phyloP scores from a whole-genome alignment of 805 yeast genomes.

The Candida namnaoensis region DNA sequence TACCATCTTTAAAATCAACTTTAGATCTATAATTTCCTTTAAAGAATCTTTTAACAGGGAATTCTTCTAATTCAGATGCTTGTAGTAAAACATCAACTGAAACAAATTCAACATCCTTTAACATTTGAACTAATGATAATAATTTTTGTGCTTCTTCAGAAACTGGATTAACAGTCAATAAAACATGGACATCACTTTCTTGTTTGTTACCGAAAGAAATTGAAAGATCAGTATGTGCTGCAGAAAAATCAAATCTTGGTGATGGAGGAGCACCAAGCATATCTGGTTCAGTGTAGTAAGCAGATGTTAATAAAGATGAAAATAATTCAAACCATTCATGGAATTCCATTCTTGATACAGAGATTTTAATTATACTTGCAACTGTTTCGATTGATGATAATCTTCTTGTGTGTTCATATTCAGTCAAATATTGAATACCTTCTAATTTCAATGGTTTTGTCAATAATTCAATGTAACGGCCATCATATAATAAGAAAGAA shows the following conservation, averaged over 20 bases:
- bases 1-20: constrained; percentile 21
- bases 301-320: constrained; percentile 32
- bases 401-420: constrained; percentile 40
- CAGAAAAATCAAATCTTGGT: constrained; percentile 37
- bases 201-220: constrained; percentile 16
- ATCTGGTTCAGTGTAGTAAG: constrained; percentile 26
- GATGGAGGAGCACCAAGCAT: constrained; percentile 26
- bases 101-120: constrained; percentile 38
- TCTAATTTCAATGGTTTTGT: constrained; percentile 13
- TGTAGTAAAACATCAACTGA: constrained; percentile 45
- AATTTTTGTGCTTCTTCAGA: constrained; percentile 60
- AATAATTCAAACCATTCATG: constrained; percentile 40
- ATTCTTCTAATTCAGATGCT: constrained; percentile 38
- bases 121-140: constrained; percentile 34
- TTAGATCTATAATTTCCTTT: constrained; percentile 31
- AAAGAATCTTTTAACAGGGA: constrained; percentile 53
- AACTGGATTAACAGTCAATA: constrained; percentile 63
- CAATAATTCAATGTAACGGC: constrained; percentile 36
- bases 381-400: constrained; percentile 22
- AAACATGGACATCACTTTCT: constrained; percentile 39
- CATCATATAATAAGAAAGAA: constrained; percentile 38
- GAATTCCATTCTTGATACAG: constrained; percentile 8
- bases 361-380: constrained; percentile 12
- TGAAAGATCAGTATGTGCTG: constrained; percentile 14
- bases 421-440: constrained; percentile 30